Percentiles rank a stretch among this genome's conserved stretches.
phyloP scores from a whole-genome alignment of 106 monocot species.

The Apostasia shenzhenica region DNA sequence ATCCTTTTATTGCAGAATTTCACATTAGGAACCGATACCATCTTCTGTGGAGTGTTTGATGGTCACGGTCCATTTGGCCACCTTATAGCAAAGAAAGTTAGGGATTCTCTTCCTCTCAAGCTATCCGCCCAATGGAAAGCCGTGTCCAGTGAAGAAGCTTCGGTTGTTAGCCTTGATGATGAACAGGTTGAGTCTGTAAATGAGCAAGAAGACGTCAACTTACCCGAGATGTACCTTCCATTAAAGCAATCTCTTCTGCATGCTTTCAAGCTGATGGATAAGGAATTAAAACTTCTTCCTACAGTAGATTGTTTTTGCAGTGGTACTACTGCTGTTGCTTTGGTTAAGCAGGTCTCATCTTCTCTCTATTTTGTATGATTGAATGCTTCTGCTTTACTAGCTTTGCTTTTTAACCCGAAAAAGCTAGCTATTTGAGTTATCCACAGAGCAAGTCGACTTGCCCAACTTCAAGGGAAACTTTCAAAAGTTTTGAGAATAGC shows the following conservation, averaged over 20 bases:
- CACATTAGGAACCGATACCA: constrained; percentile 42
- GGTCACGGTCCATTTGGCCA: constrained; percentile 80
- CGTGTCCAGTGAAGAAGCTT: constrained; percentile 27
- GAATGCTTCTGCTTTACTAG: too few species aligned
- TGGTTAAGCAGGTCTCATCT: constrained; percentile 55
- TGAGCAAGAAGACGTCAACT: constrained; percentile 28
- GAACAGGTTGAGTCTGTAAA: constrained; percentile 22
- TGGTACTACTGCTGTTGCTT: constrained; percentile 67
- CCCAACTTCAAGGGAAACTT: neutral
- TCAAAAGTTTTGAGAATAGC: constrained; percentile 9
- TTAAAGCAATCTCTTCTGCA: constrained; percentile 55
- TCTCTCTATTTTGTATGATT: neutral
- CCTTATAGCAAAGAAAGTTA: constrained; percentile 67
- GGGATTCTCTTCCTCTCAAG: constrained; percentile 75
- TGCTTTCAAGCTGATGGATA: constrained; percentile 74
- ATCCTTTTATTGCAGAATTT: constrained; percentile 39
- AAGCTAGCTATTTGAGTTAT: too few species aligned
- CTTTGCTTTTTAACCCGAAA: too few species aligned
- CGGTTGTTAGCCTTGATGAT: constrained; percentile 27
- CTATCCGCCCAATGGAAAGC: constrained; percentile 35
- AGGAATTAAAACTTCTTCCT: constrained; percentile 56
- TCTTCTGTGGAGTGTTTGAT: constrained; percentile 85
- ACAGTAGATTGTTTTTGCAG: constrained; percentile 76
- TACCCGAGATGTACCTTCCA: constrained; percentile 37
- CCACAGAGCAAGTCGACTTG: neutral